Percentiles rank a stretch among this genome's conserved stretches.
Conservation (phyloP, 208 protist genomes). For the Crithidia fasciculata region DNA sequence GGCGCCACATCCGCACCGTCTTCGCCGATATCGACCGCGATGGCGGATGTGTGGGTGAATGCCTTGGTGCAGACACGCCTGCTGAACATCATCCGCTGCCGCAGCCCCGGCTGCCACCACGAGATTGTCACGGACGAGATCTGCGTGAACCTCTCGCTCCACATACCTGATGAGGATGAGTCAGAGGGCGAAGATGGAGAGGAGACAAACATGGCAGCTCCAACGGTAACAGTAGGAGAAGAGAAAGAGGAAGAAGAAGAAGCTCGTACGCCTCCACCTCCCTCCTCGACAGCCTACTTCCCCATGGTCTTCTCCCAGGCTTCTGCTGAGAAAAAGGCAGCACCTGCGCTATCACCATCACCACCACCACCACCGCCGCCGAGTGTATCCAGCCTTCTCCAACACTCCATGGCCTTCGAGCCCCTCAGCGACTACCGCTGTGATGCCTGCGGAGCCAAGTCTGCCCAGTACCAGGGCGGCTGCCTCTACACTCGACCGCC, state of each 20-base stretch:
- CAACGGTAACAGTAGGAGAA: not conserved
- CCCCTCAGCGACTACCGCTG: conserved; percentile 68
- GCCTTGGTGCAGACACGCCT: conserved; percentile 59
- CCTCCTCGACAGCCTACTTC: no score
- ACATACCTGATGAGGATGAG: conserved; percentile 25
- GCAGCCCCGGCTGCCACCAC: conserved; percentile 57
- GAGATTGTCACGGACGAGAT: conserved; percentile 78
- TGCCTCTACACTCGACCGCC: conserved; percentile 65
- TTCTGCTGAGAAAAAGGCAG: no score
- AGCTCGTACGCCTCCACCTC: no score
- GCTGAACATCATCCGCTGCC: conserved; percentile 85
- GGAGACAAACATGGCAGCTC: not conserved
- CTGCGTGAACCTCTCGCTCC: conserved; percentile 72
- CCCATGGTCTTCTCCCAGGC: no score
- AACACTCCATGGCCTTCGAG: conserved; percentile 51
- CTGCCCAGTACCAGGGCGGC: conserved; percentile 58
- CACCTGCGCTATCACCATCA: no score
- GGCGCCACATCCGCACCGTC: not conserved
- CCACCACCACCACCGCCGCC: no score
- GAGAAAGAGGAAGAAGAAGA: conserved; percentile 10
- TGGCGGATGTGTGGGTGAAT: conserved; percentile 68
- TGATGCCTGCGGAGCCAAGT: conserved; percentile 53
- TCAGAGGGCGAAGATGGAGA: not conserved
- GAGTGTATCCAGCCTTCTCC: conserved; percentile 39
- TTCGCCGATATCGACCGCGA: conserved; percentile 18